phyloP scores from a whole-genome alignment of 1,284 basidiomycete genomes.

The Marasmius sp. region DNA sequence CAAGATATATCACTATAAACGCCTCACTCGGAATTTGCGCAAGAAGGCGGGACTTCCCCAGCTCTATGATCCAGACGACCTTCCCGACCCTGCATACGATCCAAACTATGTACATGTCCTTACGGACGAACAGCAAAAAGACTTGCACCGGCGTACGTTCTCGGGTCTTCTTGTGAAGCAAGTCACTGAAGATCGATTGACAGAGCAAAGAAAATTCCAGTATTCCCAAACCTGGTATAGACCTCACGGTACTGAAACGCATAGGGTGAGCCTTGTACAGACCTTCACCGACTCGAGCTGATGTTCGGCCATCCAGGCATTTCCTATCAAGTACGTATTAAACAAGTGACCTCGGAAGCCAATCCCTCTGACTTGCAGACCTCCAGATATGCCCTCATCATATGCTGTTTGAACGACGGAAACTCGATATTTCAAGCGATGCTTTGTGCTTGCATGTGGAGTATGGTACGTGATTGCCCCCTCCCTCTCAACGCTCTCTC shows the following conservation, averaged over 20 bases:
- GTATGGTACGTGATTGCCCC: slow-evolving; percentile 53
- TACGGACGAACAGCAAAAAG: slow-evolving; percentile 68
- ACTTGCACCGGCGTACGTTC: slow-evolving; percentile 64
- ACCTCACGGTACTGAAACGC: slow-evolving; percentile 84
- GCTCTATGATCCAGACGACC: slow-evolving; percentile 71
- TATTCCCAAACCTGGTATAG: slow-evolving; percentile 84
- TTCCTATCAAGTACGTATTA: slow-evolving; percentile 65
- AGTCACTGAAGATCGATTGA: slow-evolving; percentile 1
- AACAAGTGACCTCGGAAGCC: slow-evolving; percentile 12
- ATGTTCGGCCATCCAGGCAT: slow-evolving; percentile 50
- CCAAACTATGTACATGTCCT: slow-evolving; percentile 76
- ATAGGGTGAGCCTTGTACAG: slow-evolving; percentile 41
- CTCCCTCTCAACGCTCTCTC: slow-evolving; percentile 1
- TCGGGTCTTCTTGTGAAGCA: not conserved
- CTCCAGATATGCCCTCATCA: slow-evolving; percentile 55
- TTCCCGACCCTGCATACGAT: slow-evolving; percentile 76
- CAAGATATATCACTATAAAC: slow-evolving; percentile 76
- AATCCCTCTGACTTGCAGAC: slow-evolving; percentile 18
- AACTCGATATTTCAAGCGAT: slow-evolving; percentile 83
- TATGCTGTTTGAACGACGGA: slow-evolving; percentile 72
- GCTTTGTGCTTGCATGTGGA: slow-evolving; percentile 85
- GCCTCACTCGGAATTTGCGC: slow-evolving; percentile 54
- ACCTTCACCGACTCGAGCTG: not conserved
- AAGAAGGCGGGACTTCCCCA: slow-evolving; percentile 61
- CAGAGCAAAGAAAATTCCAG: slow-evolving; percentile 70